Conservation (phyloP, 1,284 basidiomycete genomes). For the Puccinia hordei region DNA sequence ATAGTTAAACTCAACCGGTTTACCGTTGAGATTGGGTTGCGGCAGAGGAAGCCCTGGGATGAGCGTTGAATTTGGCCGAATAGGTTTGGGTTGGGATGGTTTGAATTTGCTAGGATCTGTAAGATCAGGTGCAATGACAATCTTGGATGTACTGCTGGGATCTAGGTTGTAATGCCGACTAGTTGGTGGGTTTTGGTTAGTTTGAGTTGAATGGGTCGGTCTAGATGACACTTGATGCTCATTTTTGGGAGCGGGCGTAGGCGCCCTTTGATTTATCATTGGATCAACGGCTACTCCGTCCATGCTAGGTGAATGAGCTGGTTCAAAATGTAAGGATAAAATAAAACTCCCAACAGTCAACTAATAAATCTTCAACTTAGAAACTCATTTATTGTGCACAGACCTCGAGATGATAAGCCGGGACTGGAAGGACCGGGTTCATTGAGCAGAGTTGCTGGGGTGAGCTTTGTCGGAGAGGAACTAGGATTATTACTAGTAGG, state of each 20-base stretch:
- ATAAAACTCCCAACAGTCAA: neutral
- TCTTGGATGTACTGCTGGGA: slow-evolving; percentile 4
- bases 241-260: neutral
- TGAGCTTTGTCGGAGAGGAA: neutral
- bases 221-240: neutral
- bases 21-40: slow-evolving; percentile 35
- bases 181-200: neutral
- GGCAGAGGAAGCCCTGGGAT: neutral
- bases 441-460: neutral
- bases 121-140: slow-evolving; percentile 22
- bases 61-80: slow-evolving; percentile 12
- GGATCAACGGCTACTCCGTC: neutral
- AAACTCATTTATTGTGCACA: neutral
- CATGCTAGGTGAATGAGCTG: slow-evolving; percentile 17
- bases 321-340: neutral
- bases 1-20: slow-evolving; percentile 51
- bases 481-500: neutral
- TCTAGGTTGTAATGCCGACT: slow-evolving; percentile 1
- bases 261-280: neutral
- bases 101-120: slow-evolving; percentile 22
- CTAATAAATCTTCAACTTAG: neutral
- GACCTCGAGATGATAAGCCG: slow-evolving; percentile 12
- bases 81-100: slow-evolving; percentile 17
- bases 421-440: slow-evolving; percentile 20
- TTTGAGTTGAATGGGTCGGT: neutral